Conservation (phyloP, 768 basidiomycete genomes). For the Suillus lakei region DNA sequence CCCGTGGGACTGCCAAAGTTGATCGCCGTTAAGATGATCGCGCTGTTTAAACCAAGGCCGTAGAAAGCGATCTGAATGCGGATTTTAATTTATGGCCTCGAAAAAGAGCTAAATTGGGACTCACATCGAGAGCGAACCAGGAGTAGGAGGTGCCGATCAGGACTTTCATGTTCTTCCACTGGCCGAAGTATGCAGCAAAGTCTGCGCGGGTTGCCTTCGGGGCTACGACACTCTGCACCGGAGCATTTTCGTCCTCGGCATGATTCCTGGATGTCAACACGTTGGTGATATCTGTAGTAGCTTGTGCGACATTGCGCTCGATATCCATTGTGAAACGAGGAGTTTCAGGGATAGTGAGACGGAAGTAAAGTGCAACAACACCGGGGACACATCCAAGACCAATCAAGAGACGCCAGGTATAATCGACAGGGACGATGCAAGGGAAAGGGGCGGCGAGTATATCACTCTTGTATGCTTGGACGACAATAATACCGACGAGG, state of each 20-base stretch:
- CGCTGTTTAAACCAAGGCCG: slow-evolving; percentile 84
- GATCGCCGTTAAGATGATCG: slow-evolving; percentile 75
- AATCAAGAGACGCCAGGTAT: slow-evolving; percentile 86
- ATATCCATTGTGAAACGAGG: slow-evolving; percentile 94
- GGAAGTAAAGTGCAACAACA: slow-evolving; percentile 85
- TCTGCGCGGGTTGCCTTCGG: slow-evolving; percentile 73
- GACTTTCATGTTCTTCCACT: slow-evolving; percentile 81
- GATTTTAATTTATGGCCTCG: slow-evolving; percentile 8
- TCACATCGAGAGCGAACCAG: slow-evolving; percentile 87
- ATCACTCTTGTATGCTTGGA: slow-evolving; percentile 67
- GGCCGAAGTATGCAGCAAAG: slow-evolving; percentile 68
- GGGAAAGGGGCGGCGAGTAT: slow-evolving; percentile 50
- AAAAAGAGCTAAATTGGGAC: slow-evolving; percentile 28
- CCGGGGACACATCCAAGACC: slow-evolving; percentile 88
- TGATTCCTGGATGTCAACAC: slow-evolving; percentile 60
- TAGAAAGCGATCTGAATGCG: slow-evolving; percentile 77
- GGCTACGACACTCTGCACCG: slow-evolving; percentile 62
- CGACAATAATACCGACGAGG: slow-evolving; percentile 66
- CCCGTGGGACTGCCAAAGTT: slow-evolving; percentile 54
- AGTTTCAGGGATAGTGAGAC: slow-evolving; percentile 90
- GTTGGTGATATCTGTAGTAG: slow-evolving; percentile 70
- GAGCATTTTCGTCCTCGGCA: slow-evolving; percentile 57
- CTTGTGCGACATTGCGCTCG: slow-evolving; percentile 79
- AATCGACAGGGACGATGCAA: slow-evolving; percentile 61
- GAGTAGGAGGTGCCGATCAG: slow-evolving; percentile 79